Conservation (phyloP, 345 rosid species). For the Sapria himalayana region DNA sequence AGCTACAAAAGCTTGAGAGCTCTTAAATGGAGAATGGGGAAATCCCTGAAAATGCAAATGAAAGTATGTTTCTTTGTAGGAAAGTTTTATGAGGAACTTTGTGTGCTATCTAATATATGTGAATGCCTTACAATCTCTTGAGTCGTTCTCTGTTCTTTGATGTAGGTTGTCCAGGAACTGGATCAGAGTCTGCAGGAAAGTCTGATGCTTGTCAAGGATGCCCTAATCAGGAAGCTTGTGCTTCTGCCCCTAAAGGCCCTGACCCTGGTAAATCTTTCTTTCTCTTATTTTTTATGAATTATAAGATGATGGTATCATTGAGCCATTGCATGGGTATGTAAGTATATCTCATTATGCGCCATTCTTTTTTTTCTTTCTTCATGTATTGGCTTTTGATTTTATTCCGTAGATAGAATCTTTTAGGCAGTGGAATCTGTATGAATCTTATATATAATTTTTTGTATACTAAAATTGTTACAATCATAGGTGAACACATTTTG, state of each 20-base stretch:
- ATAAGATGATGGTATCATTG: too few species aligned
- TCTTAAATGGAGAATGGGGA: conserved; percentile 35
- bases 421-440: too few species aligned
- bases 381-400: too few species aligned
- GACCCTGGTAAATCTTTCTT: conserved; percentile 49
- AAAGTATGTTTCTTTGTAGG: conserved; percentile 13
- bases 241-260: conserved; percentile 88
- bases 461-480: too few species aligned
- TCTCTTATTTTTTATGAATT: background rate
- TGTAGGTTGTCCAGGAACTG: conserved; percentile 77
- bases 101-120: background rate
- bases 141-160: background rate
- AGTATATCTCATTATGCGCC: too few species aligned
- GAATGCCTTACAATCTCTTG: background rate
- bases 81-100: background rate
- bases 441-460: too few species aligned
- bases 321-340: too few species aligned
- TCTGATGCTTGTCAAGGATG: conserved; percentile 72
- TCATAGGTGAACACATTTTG: too few species aligned
- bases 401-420: too few species aligned
- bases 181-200: conserved; percentile 59
- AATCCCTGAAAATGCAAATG: conserved; percentile 50
- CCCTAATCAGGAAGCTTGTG: conserved; percentile 81
- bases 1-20: conserved; percentile 1
- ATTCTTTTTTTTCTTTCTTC: too few species aligned